These are phyloP conservation scores for Kwoniella mangroviensis DNA, from an alignment of 768 basidiomycete genomes.

Conservation along the genomic window DNA sequence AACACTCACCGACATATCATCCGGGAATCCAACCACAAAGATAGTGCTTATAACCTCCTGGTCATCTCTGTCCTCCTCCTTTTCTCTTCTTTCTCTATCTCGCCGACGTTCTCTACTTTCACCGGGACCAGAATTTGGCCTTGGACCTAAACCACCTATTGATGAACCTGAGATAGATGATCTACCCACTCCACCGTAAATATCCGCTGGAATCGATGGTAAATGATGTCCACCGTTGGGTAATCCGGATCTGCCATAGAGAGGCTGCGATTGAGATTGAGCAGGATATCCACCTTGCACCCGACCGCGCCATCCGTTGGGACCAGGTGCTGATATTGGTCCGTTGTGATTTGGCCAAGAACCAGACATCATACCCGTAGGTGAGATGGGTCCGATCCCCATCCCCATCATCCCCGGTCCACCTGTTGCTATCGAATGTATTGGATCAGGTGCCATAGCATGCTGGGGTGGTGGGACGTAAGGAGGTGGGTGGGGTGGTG, in stretches of 20 bases:
- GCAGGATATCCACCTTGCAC: slow-evolving; percentile 11
- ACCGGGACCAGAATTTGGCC: slow-evolving; percentile 26
- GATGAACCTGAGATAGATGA: slow-evolving; percentile 16
- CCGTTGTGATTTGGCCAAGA: slow-evolving; percentile 14
- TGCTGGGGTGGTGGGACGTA: slow-evolving; percentile 55
- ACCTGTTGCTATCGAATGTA: slow-evolving; percentile 35
- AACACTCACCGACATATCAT: slow-evolving; percentile 89
- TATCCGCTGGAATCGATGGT: slow-evolving; percentile 22
- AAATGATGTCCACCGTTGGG: slow-evolving; percentile 25
- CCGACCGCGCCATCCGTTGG: slow-evolving; percentile 20
- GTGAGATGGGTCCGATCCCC: slow-evolving; percentile 3
- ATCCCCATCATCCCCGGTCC: slow-evolving; percentile 19
- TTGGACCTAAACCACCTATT: slow-evolving; percentile 4
- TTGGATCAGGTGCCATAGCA: slow-evolving; percentile 54
- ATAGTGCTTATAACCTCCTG: slow-evolving; percentile 91
- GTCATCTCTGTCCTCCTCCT: slow-evolving; percentile 34
- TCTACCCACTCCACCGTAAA: slow-evolving; percentile 16
- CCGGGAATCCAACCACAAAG: slow-evolving; percentile 98
- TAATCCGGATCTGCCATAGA: slow-evolving; percentile 4
- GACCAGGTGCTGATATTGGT: slow-evolving; percentile 2
- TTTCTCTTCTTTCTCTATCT: slow-evolving; percentile 30
- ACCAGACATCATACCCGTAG: slow-evolving; percentile 10
- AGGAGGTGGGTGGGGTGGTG: slow-evolving; percentile 43
- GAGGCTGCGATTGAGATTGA: slow-evolving; percentile 10
- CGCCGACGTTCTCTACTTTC: slow-evolving; percentile 20